Percentiles rank a stretch among this genome's conserved stretches.
phyloP scores from a whole-genome alignment of 495 filamentous ascomycete genomes.

The Neurospora pannonica region DNA sequence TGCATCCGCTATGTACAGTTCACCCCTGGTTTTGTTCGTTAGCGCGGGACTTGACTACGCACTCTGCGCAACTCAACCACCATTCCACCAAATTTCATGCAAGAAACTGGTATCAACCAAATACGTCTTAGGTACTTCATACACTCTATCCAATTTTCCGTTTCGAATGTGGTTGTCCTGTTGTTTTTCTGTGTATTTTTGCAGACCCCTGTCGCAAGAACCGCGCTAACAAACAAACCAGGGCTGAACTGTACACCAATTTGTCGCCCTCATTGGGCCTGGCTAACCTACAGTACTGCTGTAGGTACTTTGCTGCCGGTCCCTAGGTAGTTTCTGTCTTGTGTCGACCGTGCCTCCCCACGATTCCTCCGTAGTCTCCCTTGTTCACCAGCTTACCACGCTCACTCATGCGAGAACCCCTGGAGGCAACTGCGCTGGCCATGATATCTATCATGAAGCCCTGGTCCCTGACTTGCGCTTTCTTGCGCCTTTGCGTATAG shows the following conservation, averaged over 20 bases:
- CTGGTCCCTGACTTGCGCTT: neutral
- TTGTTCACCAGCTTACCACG: neutral
- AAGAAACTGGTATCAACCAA: no score
- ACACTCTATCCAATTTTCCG: no score
- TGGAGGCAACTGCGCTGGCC: neutral
- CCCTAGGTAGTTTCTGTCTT: neutral
- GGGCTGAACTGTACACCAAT: no score
- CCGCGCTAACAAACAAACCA: no score
- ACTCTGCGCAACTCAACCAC: no score
- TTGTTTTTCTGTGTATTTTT: no score
- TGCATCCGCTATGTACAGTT: neutral
- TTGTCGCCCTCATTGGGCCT: neutral
- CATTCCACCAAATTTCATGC: no score
- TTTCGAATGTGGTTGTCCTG: no score
- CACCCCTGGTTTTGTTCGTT: no score
- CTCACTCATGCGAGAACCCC: neutral
- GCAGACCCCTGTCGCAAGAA: no score
- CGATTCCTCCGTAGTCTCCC: neutral
- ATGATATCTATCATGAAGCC: neutral
- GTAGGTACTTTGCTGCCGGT: neutral
- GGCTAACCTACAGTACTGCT: neutral
- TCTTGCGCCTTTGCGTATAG: neutral
- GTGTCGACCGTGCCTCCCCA: neutral
- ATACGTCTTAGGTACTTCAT: no score
- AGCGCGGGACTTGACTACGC: no score